phyloP scores from a whole-genome alignment of 768 basidiomycete species.

The Mycena maculata region DNA sequence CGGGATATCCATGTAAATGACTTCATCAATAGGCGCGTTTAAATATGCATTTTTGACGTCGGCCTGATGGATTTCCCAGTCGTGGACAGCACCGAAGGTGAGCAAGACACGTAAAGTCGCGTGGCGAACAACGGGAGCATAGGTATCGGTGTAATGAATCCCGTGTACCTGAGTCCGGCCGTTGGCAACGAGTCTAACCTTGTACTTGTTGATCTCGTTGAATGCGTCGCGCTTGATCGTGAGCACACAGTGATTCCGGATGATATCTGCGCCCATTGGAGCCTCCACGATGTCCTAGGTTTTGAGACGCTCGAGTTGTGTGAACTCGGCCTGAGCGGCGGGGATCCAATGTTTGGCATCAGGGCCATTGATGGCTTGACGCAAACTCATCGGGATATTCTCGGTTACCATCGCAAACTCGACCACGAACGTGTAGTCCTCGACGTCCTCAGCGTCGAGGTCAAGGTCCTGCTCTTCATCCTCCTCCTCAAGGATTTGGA shows the following conservation, averaged over 20 bases:
- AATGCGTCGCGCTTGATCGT: constrained; percentile 1
- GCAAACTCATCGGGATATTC: too few relatives aligned
- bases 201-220: constrained; percentile 43
- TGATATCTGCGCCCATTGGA: constrained; percentile 4
- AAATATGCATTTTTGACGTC: constrained; percentile 40
- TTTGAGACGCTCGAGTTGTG: constrained; percentile 4
- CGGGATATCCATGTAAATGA: constrained; percentile 42
- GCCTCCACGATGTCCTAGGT: constrained; percentile 7
- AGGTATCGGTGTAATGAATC: constrained; percentile 45
- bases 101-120: constrained; percentile 37
- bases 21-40: constrained; percentile 38
- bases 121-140: constrained; percentile 35
- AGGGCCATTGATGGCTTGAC: too few relatives aligned
- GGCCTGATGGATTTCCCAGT: constrained; percentile 4
- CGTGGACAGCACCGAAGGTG: constrained; percentile 23
- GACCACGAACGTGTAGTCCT: not conserved
- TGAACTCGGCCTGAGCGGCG: constrained; percentile 3
- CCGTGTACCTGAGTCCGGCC: constrained; percentile 50
- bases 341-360: constrained; percentile 5
- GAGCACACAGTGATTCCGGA: constrained; percentile 1
- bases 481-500: not conserved
- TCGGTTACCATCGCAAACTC: too few relatives aligned
- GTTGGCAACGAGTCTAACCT: constrained; percentile 43
- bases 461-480: not conserved
- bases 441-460: not conserved